Evolutionary conservation across 257 asterid genomes (phyloP).

Genomic region (Fraxinus quadrangulata): DNA sequence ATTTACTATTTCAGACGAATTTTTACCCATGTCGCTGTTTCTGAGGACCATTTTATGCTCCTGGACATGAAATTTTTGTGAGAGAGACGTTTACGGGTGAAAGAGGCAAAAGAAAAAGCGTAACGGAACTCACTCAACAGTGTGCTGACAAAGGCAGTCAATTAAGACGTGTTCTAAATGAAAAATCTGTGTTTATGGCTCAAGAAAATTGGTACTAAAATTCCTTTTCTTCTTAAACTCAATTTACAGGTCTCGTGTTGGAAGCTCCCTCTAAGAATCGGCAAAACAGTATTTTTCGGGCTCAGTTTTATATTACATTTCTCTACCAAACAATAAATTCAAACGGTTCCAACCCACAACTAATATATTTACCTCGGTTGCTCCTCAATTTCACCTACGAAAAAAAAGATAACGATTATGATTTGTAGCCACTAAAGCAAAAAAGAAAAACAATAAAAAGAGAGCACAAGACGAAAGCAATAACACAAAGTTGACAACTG

Average conservation of each 20-base stretch:
- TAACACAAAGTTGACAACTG: too few species aligned
- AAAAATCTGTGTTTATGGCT: neutral
- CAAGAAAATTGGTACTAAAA: neutral
- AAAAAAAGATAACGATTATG: too few species aligned
- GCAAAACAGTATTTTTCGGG: too few species aligned
- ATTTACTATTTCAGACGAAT: conserved; percentile 26
- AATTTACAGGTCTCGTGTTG: neutral
- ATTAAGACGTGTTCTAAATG: conserved; percentile 32
- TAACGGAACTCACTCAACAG: neutral
- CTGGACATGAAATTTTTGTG: conserved; percentile 19
- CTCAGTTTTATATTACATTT: too few species aligned
- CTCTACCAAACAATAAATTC: too few species aligned
- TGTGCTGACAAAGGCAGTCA: conserved; percentile 2
- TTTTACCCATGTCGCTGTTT: conserved; percentile 16
- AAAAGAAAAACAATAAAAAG: too few species aligned
- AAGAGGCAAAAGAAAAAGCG: neutral
- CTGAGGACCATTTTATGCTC: conserved; percentile 18
- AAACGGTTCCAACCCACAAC: too few species aligned
- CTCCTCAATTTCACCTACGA: too few species aligned
- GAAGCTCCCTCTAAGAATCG: too few species aligned
- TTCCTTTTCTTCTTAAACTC: neutral
- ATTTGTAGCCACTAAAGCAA: too few species aligned
- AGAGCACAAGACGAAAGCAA: too few species aligned
- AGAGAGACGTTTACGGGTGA: conserved; percentile 33
- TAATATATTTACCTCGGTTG: too few species aligned